These are phyloP conservation scores for Yarrowia porcina DNA, from an alignment of 805 yeast genomes.

Conservation along the genomic window DNA sequence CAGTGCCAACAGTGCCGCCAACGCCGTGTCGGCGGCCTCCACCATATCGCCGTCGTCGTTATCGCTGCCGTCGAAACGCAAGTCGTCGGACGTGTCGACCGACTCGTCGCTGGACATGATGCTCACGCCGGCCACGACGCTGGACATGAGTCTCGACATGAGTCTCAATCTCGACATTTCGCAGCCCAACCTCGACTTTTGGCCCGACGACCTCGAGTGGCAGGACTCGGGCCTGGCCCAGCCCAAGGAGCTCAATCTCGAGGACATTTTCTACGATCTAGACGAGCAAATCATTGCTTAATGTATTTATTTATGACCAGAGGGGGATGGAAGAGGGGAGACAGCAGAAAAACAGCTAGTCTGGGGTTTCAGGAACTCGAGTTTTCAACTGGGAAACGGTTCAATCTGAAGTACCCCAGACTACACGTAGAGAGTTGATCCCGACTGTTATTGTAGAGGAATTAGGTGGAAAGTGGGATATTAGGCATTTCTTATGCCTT, in stretches of 20 bases:
- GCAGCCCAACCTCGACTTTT: constrained; percentile 21
- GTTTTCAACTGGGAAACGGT: too few species aligned
- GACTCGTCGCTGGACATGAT: constrained; percentile 16
- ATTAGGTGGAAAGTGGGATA: too few species aligned
- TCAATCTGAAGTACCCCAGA: too few species aligned
- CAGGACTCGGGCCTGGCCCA: not conserved
- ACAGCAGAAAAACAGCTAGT: too few species aligned
- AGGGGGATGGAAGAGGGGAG: too few species aligned
- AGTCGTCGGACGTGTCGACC: constrained; percentile 19
- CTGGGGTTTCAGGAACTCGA: too few species aligned
- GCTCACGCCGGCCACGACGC: not conserved
- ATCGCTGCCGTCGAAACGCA: constrained; percentile 3
- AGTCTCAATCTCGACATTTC: constrained; percentile 8
- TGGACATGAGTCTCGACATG: constrained; percentile 13
- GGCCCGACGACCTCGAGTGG: constrained; percentile 23
- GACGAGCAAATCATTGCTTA: constrained; percentile 21
- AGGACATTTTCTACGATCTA: constrained; percentile 24
- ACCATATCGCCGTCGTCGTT: constrained; percentile 19
- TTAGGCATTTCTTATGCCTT: too few species aligned
- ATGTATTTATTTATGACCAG: constrained; percentile 17
- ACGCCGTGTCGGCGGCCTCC: not conserved
- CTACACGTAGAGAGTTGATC: too few species aligned
- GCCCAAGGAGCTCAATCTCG: constrained; percentile 12
- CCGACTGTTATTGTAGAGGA: too few species aligned
- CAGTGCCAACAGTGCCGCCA: not conserved